Conservation (phyloP, 352 stramenopile species). For the Achlya hypogyna region DNA sequence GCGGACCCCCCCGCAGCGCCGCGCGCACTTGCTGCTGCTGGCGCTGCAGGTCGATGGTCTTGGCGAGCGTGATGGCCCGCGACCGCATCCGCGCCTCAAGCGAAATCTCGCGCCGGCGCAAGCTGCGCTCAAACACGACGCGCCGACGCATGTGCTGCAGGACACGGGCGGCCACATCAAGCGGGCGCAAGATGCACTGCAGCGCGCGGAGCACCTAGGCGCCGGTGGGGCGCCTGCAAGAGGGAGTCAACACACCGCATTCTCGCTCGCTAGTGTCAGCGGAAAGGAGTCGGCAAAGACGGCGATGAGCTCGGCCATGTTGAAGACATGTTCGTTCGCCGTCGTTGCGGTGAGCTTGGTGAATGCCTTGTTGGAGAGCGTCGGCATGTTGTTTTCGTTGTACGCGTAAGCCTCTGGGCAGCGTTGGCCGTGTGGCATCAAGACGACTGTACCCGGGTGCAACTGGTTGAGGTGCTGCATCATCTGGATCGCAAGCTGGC, state of each 20-base stretch:
- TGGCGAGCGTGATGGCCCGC: constrained; percentile 63
- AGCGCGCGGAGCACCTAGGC: constrained; percentile 20
- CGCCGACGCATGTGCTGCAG: constrained; percentile 68
- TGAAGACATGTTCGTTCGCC: constrained; percentile 44
- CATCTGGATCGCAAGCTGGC: constrained; percentile 57
- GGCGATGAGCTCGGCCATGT: constrained; percentile 40
- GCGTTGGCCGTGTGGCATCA: background rate
- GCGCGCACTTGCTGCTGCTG: constrained; percentile 56
- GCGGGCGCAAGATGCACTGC: constrained; percentile 42
- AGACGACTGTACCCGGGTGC: constrained; percentile 36
- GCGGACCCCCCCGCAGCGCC: constrained; percentile 29
- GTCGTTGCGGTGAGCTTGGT: constrained; percentile 45
- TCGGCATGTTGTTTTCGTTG: constrained; percentile 56
- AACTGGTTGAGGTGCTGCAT: constrained; percentile 53
- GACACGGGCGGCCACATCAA: constrained; percentile 56
- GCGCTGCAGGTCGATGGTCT: constrained; percentile 55
- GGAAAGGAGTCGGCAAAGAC: constrained; percentile 56
- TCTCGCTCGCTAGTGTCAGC: constrained; percentile 46
- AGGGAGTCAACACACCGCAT: constrained; percentile 26
- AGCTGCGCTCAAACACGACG: constrained; percentile 43
- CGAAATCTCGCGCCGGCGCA: constrained; percentile 34
- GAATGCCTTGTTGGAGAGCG: constrained; percentile 69
- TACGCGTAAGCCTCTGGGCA: constrained; percentile 40
- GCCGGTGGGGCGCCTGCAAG: constrained; percentile 31
- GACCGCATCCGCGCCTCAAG: constrained; percentile 39